Evolutionary conservation across 306 rosid genomes (phyloP).

Genomic region (Arachis stenosperma): DNA sequence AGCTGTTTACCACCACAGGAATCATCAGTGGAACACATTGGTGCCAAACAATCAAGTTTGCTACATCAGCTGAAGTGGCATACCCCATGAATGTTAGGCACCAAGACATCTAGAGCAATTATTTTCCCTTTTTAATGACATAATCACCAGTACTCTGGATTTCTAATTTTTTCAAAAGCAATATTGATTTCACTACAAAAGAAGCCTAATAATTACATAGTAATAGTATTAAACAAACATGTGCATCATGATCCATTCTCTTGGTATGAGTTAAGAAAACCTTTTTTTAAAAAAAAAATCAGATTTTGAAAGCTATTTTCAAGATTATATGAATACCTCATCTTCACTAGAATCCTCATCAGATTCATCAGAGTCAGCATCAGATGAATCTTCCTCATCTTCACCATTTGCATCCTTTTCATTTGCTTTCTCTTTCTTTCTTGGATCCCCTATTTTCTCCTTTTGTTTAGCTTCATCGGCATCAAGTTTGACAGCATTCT

Average conservation of each 20-base stretch:
- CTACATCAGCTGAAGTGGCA: slow-evolving; percentile 12
- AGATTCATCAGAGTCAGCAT: slow-evolving; percentile 46
- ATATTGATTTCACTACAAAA: slow-evolving; percentile 18
- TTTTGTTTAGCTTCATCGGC: slow-evolving; percentile 37
- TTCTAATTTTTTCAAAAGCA: neutral
- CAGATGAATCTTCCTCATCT: slow-evolving; percentile 41
- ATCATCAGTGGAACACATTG: slow-evolving; percentile 16
- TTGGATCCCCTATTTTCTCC: slow-evolving; percentile 45
- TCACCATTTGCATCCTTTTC: slow-evolving; percentile 29
- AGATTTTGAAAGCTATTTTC: slow-evolving; percentile 23
- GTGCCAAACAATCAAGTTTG: slow-evolving; percentile 11
- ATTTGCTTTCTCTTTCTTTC: slow-evolving; percentile 41
- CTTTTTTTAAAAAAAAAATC: neutral
- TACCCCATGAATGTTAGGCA: neutral
- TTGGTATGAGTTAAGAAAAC: neutral
- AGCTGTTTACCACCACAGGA: slow-evolving; percentile 4
- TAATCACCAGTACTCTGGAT: neutral
- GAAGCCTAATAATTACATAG: neutral
- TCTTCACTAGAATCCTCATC: slow-evolving; percentile 56
- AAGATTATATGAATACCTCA: slow-evolving; percentile 25
- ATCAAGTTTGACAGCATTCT: slow-evolving; percentile 33
- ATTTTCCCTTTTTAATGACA: neutral
- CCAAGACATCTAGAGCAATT: neutral
- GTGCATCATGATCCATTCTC: slow-evolving; percentile 14
- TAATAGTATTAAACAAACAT: slow-evolving; percentile 8